Conservation (phyloP, 352 stramenopile species). For the Globisporangium yorkense region DNA sequence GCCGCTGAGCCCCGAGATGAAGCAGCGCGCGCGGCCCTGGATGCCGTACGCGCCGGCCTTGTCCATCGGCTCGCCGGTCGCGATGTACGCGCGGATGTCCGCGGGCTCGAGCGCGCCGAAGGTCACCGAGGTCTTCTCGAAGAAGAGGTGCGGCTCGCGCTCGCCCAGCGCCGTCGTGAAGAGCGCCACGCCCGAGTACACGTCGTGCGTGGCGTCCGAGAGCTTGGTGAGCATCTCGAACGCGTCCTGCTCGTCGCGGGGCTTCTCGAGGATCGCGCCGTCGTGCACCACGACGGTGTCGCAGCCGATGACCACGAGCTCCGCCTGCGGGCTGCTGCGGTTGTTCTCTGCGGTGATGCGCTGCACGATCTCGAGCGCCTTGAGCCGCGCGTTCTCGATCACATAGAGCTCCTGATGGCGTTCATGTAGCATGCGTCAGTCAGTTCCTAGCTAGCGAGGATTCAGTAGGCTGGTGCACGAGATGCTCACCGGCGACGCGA, state of each 20-base stretch:
- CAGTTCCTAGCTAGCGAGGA: too few relatives aligned
- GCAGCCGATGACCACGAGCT: slow-evolving; percentile 72
- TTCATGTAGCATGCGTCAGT: neutral
- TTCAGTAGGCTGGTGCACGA: neutral
- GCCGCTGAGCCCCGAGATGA: slow-evolving; percentile 74
- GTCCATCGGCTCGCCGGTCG: slow-evolving; percentile 89
- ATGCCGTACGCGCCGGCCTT: slow-evolving; percentile 90
- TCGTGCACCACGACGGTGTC: slow-evolving; percentile 87
- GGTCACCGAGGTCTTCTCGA: slow-evolving; percentile 53
- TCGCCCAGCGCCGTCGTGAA: slow-evolving; percentile 38
- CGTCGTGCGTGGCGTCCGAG: slow-evolving; percentile 67
- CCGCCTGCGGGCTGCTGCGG: neutral
- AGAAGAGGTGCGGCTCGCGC: slow-evolving; percentile 59
- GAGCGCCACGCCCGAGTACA: slow-evolving; percentile 87
- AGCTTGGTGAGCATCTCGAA: slow-evolving; percentile 74
- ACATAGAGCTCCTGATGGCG: slow-evolving; percentile 51
- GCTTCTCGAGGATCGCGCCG: slow-evolving; percentile 88
- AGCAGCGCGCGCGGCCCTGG: slow-evolving; percentile 77
- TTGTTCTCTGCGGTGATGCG: slow-evolving; percentile 18
- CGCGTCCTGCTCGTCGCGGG: slow-evolving; percentile 71
- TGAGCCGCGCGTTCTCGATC: slow-evolving; percentile 72
- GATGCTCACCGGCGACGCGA: slow-evolving; percentile 39
- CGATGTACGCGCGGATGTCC: slow-evolving; percentile 81
- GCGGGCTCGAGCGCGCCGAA: slow-evolving; percentile 45
- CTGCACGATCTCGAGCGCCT: slow-evolving; percentile 65